Conservation (phyloP, 306 rosid genomes). For the Pyrus bretschneideri region DNA sequence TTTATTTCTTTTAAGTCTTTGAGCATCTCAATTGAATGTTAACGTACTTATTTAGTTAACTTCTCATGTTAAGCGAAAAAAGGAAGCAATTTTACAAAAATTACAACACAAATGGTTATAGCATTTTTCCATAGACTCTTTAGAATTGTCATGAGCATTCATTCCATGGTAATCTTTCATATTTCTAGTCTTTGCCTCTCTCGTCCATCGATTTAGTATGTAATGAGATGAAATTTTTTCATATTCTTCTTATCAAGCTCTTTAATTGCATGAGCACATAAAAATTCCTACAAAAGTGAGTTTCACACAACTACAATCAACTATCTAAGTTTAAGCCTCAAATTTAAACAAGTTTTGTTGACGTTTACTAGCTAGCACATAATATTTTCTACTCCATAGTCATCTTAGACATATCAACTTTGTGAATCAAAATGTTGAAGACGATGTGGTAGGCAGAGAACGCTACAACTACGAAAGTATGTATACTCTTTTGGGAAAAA, state of each 20-base stretch:
- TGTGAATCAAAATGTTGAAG: not conserved
- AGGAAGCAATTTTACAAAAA: not conserved
- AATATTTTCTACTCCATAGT: not conserved
- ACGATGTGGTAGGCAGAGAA: too few species aligned
- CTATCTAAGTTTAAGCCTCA: not conserved
- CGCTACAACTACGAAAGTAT: not conserved
- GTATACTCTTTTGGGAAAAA: not conserved
- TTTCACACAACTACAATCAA: not conserved
- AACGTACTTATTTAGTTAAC: not conserved
- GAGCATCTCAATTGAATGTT: not conserved
- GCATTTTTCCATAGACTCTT: not conserved
- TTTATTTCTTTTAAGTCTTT: not conserved
- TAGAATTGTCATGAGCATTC: not conserved
- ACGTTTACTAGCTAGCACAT: not conserved
- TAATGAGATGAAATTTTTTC: not conserved
- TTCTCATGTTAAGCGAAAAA: not conserved
- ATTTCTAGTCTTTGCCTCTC: not conserved
- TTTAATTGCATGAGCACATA: not conserved
- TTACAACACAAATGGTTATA: too few species aligned
- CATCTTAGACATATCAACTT: not conserved
- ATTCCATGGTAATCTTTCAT: not conserved
- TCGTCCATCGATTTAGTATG: not conserved
- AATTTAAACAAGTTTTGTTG: not conserved
- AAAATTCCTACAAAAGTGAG: not conserved
- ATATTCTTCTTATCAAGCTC: not conserved